phyloP scores from a whole-genome alignment of 2,329 filamentous ascomycete genomes.

The Penicillium sp. region DNA sequence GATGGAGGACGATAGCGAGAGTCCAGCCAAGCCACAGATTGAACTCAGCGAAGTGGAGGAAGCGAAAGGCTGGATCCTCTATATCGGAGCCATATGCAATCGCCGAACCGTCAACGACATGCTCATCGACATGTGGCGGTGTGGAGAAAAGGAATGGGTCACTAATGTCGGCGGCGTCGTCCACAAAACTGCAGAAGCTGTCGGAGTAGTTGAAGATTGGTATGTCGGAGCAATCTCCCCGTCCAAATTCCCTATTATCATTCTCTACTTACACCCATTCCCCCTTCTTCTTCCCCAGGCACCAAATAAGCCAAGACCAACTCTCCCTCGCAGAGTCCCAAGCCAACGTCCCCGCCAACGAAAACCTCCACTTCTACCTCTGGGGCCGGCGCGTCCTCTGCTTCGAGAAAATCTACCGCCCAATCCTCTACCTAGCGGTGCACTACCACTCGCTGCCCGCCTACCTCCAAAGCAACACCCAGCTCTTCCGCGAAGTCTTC shows the following conservation, averaged over 20 bases:
- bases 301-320: conserved; percentile 9
- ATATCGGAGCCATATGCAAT: conserved; percentile 27
- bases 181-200: conserved; percentile 16
- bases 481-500: conserved; percentile 15
- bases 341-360: conserved; percentile 8
- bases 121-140: conserved; percentile 26
- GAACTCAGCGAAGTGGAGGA: conserved; percentile 21
- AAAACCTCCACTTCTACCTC: conserved; percentile 23
- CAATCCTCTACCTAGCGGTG: conserved; percentile 26
- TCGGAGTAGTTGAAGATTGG: conserved; percentile 23
- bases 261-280: background rate
- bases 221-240: conserved; percentile 4
- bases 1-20: conserved; percentile 15
- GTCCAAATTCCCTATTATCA: too few relatives aligned
- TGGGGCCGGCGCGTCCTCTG: conserved; percentile 17
- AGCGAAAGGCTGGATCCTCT: conserved; percentile 27
- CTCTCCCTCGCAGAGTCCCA: conserved; percentile 13
- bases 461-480: conserved; percentile 13
- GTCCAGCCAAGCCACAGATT: background rate
- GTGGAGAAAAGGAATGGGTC: conserved; percentile 24
- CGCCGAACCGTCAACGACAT: conserved; percentile 28
- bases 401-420: conserved; percentile 25
- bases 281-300: conserved; percentile 11
- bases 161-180: conserved; percentile 19
- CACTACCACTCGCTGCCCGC: conserved; percentile 23